Base-by-base conservation (phyloP, 2,329 filamentous ascomycete species). In the Pseudogymnoascus verrucosus region DNA sequence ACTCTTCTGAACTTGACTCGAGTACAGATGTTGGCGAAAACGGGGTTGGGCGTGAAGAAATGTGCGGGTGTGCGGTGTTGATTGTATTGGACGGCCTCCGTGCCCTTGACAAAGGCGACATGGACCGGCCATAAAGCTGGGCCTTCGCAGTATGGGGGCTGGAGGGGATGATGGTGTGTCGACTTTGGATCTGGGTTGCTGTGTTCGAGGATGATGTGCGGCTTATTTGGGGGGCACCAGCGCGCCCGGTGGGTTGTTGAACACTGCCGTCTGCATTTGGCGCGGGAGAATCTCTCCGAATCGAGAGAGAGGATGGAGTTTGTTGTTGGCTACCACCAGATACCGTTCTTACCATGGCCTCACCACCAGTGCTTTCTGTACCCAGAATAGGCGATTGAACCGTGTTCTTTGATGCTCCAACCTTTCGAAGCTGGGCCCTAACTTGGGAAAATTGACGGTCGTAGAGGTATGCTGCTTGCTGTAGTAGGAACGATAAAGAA, bases 401-500 rank as follows among this genome's bases (percentile, higher is more conserved):
- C 16, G 79, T 76, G 64, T 78, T 73, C 64, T 82, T 82, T 62
- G 81, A 80, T 5, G 82, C 82, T 2, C 83, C 85, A 47, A 88
- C 85, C 72, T 89, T 95, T 66, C 90, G 86, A 79, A 98, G 91
- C 77, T 97, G 92, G 19, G 90, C 92, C 68, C 91, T 86, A 59
- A 98, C 90, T 74, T 97, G 91, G 0, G 90, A 90, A 28, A 96
- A 84, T 77, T 98, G 91, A 61, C 90, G 84, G 74, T 98, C 93
- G 72, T 95, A 96, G 5, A 98, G 84, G 84, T 92, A 96, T 75
- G 91, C 92, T 67, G 92, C 92, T 76, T 99, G 92, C 73, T 96
- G 91, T 14, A 97, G 84, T 34, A 99, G 82, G 72, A 98, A 98
- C 42, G 91, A 84, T 64, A 96, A 85, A 26, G 90, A 89, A 19